Conservation (phyloP, 2,329 filamentous ascomycete species). For the Zasmidium citrigriseum region DNA sequence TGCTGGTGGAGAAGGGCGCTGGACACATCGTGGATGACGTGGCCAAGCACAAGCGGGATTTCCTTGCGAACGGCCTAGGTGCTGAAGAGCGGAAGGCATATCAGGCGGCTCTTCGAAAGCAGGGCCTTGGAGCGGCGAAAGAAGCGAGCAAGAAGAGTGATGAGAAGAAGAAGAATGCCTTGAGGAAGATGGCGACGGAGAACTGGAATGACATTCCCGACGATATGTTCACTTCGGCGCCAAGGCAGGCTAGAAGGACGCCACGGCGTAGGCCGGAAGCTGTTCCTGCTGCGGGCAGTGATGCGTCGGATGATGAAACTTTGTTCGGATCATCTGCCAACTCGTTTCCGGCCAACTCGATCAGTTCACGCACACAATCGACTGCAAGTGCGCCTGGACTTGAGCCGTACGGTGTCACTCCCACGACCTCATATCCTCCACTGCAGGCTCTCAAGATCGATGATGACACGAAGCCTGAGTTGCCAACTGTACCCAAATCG, state of each 20-base stretch:
- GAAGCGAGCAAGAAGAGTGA: conserved; percentile 51
- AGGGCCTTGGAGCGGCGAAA: conserved; percentile 54
- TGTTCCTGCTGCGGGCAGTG: conserved; percentile 12
- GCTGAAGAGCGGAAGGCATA: conserved; percentile 64
- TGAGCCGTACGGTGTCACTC: conserved; percentile 44
- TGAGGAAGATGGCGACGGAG: conserved; percentile 43
- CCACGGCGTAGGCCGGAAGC: conserved; percentile 15
- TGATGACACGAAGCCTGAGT: conserved; percentile 28
- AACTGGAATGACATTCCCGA: conserved; percentile 39
- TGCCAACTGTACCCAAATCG: conserved; percentile 49
- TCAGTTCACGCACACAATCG: conserved; percentile 16
- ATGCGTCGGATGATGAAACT: conserved; percentile 26
- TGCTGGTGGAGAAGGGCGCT: conserved; percentile 74
- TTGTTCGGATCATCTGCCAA: conserved; percentile 30
- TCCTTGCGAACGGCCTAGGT: conserved; percentile 54
- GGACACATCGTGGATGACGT: conserved; percentile 82
- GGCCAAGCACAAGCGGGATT: conserved; percentile 65
- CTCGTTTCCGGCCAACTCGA: conserved; percentile 17
- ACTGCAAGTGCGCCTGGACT: conserved; percentile 12
- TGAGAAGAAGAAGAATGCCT: conserved; percentile 50
- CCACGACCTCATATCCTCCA: conserved; percentile 52
- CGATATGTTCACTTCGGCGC: conserved; percentile 32
- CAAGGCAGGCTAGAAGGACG: conserved; percentile 18
- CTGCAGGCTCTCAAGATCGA: conserved; percentile 27
- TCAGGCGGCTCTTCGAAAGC: conserved; percentile 55